A percentile compares a stretch with the other conserved stretches of the same genome.
phyloP scores from a whole-genome alignment of 2,329 filamentous ascomycete genomes.

The Septoria petroselini region DNA sequence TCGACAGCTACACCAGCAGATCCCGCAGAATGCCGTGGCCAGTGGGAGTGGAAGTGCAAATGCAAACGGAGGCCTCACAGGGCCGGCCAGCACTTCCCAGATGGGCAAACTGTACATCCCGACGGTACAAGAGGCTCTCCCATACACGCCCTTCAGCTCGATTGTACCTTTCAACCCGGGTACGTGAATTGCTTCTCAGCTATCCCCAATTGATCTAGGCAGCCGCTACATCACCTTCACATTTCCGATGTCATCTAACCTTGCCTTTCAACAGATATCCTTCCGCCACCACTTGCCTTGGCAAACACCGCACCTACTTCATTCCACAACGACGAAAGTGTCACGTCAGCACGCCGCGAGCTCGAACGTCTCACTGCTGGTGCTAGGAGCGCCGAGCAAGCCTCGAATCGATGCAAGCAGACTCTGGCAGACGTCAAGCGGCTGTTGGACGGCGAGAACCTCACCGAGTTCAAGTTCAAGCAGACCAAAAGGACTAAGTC shows the following conservation, averaged over 20 bases:
- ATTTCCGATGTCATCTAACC: slow-evolving; percentile 13
- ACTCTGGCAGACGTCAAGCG: slow-evolving; percentile 71
- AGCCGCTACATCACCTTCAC: slow-evolving; percentile 3
- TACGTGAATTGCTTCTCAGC: slow-evolving; percentile 41
- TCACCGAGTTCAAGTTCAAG: slow-evolving; percentile 61
- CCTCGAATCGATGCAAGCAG: slow-evolving; percentile 65
- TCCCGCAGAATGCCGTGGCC: background rate
- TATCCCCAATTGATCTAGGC: slow-evolving; percentile 6
- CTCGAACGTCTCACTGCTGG: slow-evolving; percentile 70
- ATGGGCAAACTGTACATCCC: slow-evolving; percentile 35
- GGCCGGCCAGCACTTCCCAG: slow-evolving; percentile 14
- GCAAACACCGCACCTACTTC: slow-evolving; percentile 41
- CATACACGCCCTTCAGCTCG: slow-evolving; percentile 78
- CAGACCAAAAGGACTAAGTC: slow-evolving; percentile 18
- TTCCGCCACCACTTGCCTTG: slow-evolving; percentile 46
- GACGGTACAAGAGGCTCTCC: slow-evolving; percentile 69
- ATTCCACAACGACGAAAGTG: slow-evolving; percentile 30
- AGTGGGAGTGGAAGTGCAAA: slow-evolving; percentile 13
- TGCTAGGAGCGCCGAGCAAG: slow-evolving; percentile 56
- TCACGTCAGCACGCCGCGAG: slow-evolving; percentile 39
- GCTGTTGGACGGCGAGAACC: slow-evolving; percentile 67
- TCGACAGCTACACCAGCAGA: slow-evolving; percentile 9
- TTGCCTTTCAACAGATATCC: slow-evolving; percentile 39
- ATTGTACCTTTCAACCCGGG: slow-evolving; percentile 75
- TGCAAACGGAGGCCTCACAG: slow-evolving; percentile 17